Evolutionary conservation across 1,139 yeast species (phyloP).

Genomic region (Taiozyma sp.): DNA sequence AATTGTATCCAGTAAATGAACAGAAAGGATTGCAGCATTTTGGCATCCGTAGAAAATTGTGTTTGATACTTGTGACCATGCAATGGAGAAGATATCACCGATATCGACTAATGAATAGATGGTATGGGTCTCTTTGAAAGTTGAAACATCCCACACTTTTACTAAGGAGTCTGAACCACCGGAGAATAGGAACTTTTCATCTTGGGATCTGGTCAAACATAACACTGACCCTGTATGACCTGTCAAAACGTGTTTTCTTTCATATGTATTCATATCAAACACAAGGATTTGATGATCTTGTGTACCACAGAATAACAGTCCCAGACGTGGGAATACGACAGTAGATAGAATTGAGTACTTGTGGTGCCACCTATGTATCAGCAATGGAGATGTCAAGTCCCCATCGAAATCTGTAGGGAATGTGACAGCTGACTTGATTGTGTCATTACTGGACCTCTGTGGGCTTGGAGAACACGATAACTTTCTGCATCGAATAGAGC

Average conservation of each 20-base stretch:
- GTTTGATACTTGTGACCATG: conserved; percentile 57
- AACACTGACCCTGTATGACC: conserved; percentile 76
- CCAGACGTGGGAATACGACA: conserved; percentile 55
- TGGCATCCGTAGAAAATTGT: conserved; percentile 86
- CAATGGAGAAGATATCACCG: conserved; percentile 87
- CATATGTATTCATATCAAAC: conserved; percentile 63
- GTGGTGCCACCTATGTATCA: conserved; percentile 75
- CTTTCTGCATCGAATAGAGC: conserved; percentile 2
- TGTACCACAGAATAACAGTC: conserved; percentile 83
- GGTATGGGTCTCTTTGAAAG: conserved; percentile 49
- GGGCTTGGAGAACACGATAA: conserved; percentile 14
- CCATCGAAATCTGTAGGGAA: background rate
- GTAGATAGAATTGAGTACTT: conserved; percentile 75
- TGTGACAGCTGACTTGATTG: background rate
- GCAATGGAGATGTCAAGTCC: background rate
- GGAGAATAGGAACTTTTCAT: conserved; percentile 64
- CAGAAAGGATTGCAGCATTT: conserved; percentile 83
- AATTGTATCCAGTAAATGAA: conserved; percentile 28
- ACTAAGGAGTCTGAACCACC: conserved; percentile 91
- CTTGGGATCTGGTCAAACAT: conserved; percentile 54
- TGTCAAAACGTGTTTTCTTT: conserved; percentile 36
- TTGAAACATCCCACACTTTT: conserved; percentile 69
- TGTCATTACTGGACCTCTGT: conserved; percentile 2
- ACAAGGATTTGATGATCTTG: conserved; percentile 81
- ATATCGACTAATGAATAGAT: conserved; percentile 83